Evolutionary conservation across 352 stramenopile species (phyloP).

Genomic region (Pythium aristosporum): DNA sequence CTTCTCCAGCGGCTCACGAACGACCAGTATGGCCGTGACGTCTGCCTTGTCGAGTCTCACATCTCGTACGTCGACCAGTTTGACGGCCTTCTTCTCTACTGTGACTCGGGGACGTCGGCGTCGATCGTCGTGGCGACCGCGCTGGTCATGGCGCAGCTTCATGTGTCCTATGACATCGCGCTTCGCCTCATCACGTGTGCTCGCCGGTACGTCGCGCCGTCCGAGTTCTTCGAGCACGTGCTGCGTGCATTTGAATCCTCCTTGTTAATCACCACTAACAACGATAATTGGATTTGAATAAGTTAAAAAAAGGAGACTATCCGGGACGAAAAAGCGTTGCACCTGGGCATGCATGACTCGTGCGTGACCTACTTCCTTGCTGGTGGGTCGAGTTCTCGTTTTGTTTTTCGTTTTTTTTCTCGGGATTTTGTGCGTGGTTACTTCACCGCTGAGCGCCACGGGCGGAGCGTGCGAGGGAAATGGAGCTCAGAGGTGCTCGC

Average conservation of each 20-base stretch:
- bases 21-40: neutral
- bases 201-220: constrained; percentile 13
- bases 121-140: constrained; percentile 34
- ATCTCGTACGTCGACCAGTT: neutral
- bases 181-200: constrained; percentile 23
- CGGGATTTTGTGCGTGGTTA: neutral
- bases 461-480: neutral
- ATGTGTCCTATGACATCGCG: constrained; percentile 26
- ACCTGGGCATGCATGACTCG: too few relatives aligned
- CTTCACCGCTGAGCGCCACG: neutral
- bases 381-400: neutral
- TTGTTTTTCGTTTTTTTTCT: neutral
- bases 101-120: constrained; percentile 28
- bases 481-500: constrained; percentile 55
- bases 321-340: neutral
- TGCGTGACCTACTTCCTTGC: neutral
- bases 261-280: neutral
- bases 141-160: constrained; percentile 38
- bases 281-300: constrained; percentile 22
- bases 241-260: constrained; percentile 14
- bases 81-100: constrained; percentile 36
- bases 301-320: constrained; percentile 19
- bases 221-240: constrained; percentile 19
- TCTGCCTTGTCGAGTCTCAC: too few relatives aligned
- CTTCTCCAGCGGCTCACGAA: neutral